Evolutionary conservation across 225 moss, liverwort and hornwort species (phyloP).

Genomic region (Climacium dendroides): DNA sequence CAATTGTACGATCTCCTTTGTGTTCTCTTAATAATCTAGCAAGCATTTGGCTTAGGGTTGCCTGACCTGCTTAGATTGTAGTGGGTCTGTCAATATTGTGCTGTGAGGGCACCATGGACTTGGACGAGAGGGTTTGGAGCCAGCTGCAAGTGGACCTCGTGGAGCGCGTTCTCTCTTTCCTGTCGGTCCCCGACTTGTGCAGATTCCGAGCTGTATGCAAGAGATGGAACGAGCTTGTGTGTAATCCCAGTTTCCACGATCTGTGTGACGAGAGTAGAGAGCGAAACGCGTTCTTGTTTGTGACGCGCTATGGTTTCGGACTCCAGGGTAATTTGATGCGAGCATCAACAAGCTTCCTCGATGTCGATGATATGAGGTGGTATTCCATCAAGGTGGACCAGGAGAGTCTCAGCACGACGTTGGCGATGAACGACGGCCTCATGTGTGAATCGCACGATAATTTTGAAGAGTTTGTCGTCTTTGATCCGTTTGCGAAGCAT

Average conservation of each 20-base stretch:
- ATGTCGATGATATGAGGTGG: slow-evolving; percentile 6
- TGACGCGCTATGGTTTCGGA: not conserved
- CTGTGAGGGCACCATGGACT: not conserved
- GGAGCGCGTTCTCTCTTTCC: not conserved
- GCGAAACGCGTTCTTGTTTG: not conserved
- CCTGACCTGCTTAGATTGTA: not conserved
- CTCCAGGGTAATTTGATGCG: not conserved
- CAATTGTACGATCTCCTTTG: not conserved
- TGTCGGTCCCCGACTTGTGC: not conserved
- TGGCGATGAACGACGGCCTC: slow-evolving; percentile 1
- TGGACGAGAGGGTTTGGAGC: not conserved
- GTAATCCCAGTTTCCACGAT: not conserved
- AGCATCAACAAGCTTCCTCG: not conserved
- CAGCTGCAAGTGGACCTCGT: not conserved
- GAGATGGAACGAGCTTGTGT: not conserved
- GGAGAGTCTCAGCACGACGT: not conserved
- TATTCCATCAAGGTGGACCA: not conserved
- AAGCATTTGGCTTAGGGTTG: not conserved
- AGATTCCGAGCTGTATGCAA: not conserved
- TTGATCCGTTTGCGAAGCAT: not conserved
- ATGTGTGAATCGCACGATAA: not conserved
- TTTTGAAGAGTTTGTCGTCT: not conserved
- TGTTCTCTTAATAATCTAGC: not conserved
- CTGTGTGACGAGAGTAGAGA: not conserved
- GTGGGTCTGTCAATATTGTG: not conserved